Conservation (phyloP, 116 monocot genomes). For the Dioscorea cayenensis region DNA sequence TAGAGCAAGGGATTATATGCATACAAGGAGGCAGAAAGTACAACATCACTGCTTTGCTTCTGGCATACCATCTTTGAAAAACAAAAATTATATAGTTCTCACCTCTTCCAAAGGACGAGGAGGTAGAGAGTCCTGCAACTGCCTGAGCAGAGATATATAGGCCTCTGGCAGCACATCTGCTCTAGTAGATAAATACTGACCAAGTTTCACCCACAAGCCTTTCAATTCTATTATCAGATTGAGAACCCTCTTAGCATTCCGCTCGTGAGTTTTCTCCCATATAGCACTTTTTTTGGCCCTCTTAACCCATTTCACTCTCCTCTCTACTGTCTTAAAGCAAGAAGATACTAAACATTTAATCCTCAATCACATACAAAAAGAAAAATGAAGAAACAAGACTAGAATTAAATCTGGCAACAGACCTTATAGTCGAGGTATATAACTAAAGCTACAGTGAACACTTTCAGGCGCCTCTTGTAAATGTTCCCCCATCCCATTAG, state of each 20-base stretch:
- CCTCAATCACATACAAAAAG: neutral
- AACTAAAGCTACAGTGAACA: conserved; percentile 65
- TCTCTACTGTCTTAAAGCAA: conserved; percentile 51
- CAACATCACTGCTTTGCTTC: no score
- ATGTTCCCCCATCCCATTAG: conserved; percentile 90
- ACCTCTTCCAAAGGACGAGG: conserved; percentile 85
- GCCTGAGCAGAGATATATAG: conserved; percentile 69
- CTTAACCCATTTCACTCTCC: conserved; percentile 59
- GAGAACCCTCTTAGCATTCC: conserved; percentile 81
- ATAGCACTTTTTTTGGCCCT: conserved; percentile 36
- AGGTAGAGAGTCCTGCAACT: conserved; percentile 96
- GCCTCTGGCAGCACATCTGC: conserved; percentile 93
- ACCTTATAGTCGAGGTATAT: conserved; percentile 97
- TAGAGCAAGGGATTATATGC: no score
- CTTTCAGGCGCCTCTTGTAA: conserved; percentile 73
- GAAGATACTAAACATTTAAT: neutral
- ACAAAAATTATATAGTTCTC: neutral
- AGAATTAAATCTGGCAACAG: neutral
- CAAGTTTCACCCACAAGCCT: conserved; percentile 97
- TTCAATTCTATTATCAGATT: conserved; percentile 84
- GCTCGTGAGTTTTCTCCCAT: conserved; percentile 78
- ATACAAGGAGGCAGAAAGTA: no score
- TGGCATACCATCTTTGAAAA: no score
- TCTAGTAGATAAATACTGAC: conserved; percentile 91
- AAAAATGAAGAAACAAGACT: neutral